These are phyloP conservation scores for Komagataella ulmi DNA, from an alignment of 805 yeast genomes.

Conservation along the genomic window DNA sequence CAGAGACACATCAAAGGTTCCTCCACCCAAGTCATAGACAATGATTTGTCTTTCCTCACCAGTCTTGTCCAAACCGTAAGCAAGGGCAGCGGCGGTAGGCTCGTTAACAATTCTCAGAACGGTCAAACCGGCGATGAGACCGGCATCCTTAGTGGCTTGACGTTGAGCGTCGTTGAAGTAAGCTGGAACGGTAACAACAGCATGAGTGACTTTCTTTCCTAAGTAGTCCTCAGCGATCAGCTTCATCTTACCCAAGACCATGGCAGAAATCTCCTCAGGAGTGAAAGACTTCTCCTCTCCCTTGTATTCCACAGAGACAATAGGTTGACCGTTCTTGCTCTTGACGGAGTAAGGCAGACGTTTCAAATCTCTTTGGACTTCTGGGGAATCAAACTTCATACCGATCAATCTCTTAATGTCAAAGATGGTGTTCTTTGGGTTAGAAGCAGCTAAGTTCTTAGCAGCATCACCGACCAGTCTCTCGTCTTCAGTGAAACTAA, in stretches of 20 bases:
- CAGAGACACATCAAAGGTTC: constrained; percentile 88
- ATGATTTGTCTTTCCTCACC: constrained; percentile 80
- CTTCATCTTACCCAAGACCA: constrained; percentile 87
- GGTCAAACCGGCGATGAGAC: constrained; percentile 82
- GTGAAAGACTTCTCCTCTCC: constrained; percentile 81
- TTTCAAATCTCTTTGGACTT: constrained; percentile 66
- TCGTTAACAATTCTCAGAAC: constrained; percentile 83
- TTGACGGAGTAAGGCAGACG: constrained; percentile 82
- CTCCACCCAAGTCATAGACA: constrained; percentile 95
- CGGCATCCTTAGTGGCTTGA: constrained; percentile 91
- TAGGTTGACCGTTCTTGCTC: constrained; percentile 76
- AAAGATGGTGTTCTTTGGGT: constrained; percentile 86
- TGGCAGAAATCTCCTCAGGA: constrained; percentile 90
- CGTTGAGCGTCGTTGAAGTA: constrained; percentile 90
- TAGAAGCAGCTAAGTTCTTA: constrained; percentile 96
- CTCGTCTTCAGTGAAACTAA: constrained; percentile 91
- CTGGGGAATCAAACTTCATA: constrained; percentile 66
- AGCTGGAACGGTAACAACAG: constrained; percentile 89
- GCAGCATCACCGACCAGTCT: constrained; percentile 97
- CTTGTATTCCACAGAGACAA: constrained; percentile 74
- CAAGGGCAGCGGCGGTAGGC: constrained; percentile 97
- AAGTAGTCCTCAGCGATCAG: constrained; percentile 84
- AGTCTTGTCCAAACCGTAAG: constrained; percentile 81
- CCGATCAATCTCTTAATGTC: constrained; percentile 95
- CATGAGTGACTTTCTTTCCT: constrained; percentile 75